Conservation (phyloP, 1,284 basidiomycete genomes). For the Macrocybe sp. region DNA sequence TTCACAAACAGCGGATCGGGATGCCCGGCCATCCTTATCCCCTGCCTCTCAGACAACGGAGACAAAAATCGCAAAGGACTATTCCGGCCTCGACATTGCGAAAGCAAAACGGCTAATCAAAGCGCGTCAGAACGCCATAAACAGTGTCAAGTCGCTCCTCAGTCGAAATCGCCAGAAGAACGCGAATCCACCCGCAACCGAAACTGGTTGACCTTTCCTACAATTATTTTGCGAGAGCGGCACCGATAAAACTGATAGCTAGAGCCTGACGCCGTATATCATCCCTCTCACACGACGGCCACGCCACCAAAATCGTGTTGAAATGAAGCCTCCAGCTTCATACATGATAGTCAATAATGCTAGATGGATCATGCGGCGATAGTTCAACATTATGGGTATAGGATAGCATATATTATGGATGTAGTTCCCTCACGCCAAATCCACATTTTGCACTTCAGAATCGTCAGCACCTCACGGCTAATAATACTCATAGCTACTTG, state of each 20-base stretch:
- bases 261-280: not conserved
- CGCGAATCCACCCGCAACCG: not conserved
- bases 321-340: too few relatives aligned
- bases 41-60: not conserved
- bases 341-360: not conserved
- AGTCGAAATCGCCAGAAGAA: not conserved
- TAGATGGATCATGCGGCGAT: slow-evolving; percentile 2
- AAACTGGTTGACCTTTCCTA: too few relatives aligned
- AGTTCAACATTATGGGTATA: slow-evolving; percentile 18
- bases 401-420: slow-evolving; percentile 9
- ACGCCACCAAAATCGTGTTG: too few relatives aligned
- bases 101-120: slow-evolving; percentile 37
- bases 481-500: slow-evolving; percentile 14
- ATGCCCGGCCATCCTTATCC: too few relatives aligned
- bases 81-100: slow-evolving; percentile 31
- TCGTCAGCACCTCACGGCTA: not conserved
- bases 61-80: slow-evolving; percentile 19
- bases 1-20: too few relatives aligned
- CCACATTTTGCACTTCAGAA: too few relatives aligned
- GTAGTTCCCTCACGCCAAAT: too few relatives aligned
- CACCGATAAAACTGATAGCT: not conserved
- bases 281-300: too few relatives aligned
- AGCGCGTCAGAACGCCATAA: slow-evolving; percentile 38
- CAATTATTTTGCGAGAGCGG: not conserved
- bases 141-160: slow-evolving; percentile 19